Base-by-base conservation (phyloP, 2,329 filamentous ascomycete species). In the Fusarium sulawesiense region DNA sequence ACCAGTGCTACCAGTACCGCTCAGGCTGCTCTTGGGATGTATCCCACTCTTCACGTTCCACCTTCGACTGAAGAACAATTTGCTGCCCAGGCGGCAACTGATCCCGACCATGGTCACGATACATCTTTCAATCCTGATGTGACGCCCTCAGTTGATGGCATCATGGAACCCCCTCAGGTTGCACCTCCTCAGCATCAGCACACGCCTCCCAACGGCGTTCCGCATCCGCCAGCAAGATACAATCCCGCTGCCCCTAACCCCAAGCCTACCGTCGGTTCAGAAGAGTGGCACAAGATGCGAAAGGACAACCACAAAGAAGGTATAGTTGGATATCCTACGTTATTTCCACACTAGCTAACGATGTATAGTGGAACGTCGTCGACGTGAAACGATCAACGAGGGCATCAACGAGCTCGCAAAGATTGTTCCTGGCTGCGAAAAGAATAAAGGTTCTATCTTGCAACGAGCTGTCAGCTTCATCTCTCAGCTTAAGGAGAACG, bases 261-360 rank as follows among this genome's bases (percentile, higher is more conserved):
- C 61, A 98, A 98, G 80, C 94, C 94, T 10, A 89, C 91, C 9
- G 96, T 98, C n/a, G 96, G 96, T 4, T 96, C 94, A 3, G 93
- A 97, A 56, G 95, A 98, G 80, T 99, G 96, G 96, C 96, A 99
- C 80, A 97, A 97, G 80, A 91, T 97, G 75, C 90, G 96, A 67
- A 96, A 97, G 78, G 95, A 98, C 76, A 99, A 98, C 71, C 96
- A 99, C 83, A 99, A 99, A 88, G 95, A 98, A 86, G 96, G 95
- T 96, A 82, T 77, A 87, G 78, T 32, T n/a, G 18, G n/a, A 9
- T 16, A 8, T 37, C 9, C 3, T 21, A 27, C 4, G 4, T 34
- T 6, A 13, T n/a, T 16, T 30, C 18, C 6, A 21, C 49, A 27
- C 23, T 23, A 16, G 66, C 74, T 78, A 76, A 80, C 73, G 64